Conservation (phyloP, 2,329 filamentous ascomycete species). For the Amesomyces nigricolor region DNA sequence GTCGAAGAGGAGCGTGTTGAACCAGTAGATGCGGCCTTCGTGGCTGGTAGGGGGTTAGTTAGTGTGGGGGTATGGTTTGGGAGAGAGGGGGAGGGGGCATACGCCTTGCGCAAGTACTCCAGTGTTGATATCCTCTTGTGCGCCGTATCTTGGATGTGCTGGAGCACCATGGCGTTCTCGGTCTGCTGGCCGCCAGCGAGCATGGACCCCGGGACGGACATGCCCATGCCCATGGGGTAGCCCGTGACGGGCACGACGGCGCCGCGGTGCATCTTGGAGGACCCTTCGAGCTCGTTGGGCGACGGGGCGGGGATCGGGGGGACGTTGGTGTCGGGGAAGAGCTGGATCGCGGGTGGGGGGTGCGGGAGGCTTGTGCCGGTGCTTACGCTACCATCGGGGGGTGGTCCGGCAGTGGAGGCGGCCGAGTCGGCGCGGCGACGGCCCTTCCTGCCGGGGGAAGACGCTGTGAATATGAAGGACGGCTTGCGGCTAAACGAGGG, state of each 20-base stretch:
- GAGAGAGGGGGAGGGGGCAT: slow-evolving; percentile 15
- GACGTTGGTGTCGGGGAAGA: slow-evolving; percentile 35
- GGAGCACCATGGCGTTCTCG: slow-evolving; percentile 47
- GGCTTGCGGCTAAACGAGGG: slow-evolving; percentile 50
- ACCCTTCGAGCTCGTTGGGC: slow-evolving; percentile 33
- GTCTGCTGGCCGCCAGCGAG: slow-evolving; percentile 32
- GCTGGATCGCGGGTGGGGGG: slow-evolving; percentile 12
- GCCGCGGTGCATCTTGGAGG: slow-evolving; percentile 40
- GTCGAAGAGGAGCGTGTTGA: slow-evolving; percentile 92
- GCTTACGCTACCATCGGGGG: slow-evolving; percentile 23
- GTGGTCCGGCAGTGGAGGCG: slow-evolving; percentile 30
- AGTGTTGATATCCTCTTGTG: slow-evolving; percentile 91
- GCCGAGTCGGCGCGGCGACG: slow-evolving; percentile 40
- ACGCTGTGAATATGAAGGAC: slow-evolving; percentile 42
- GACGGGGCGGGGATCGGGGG: slow-evolving; percentile 46
- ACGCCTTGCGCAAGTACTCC: slow-evolving; percentile 90
- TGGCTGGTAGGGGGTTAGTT: slow-evolving; percentile 52
- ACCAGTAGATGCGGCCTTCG: slow-evolving; percentile 94
- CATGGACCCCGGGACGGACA: slow-evolving; percentile 21
- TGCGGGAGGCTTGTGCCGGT: not conserved
- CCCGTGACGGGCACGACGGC: slow-evolving; percentile 33
- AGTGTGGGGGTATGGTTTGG: slow-evolving; percentile 4
- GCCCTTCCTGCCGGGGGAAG: slow-evolving; percentile 29
- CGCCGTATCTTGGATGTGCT: slow-evolving; percentile 74
- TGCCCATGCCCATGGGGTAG: slow-evolving; percentile 29